Conservation (phyloP, 139 green algal genomes). For the Picochlorum costavermella region DNA sequence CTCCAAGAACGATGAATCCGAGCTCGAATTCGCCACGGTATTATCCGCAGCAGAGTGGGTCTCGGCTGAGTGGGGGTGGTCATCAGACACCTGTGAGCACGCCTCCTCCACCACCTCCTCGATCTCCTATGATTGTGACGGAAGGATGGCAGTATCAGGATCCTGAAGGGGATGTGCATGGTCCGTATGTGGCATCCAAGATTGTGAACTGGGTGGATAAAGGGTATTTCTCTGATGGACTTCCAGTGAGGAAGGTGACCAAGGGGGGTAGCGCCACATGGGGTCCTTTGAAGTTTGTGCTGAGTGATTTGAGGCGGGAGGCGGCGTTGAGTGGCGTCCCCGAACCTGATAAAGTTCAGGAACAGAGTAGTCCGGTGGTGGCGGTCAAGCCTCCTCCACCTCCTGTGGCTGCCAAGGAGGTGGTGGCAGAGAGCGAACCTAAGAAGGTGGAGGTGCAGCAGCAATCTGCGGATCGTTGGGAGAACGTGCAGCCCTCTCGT, state of each 20-base stretch:
- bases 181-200: slow-evolving; percentile 21
- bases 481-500: not conserved
- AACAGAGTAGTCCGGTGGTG: not conserved
- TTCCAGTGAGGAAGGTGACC: slow-evolving; percentile 20
- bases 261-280: slow-evolving; percentile 6
- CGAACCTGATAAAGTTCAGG: not conserved
- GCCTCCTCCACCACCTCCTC: slow-evolving; percentile 1
- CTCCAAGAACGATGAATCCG: no score
- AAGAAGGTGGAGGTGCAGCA: not conserved
- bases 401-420: not conserved
- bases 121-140: not conserved
- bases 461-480: not conserved
- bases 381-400: not conserved
- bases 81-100: not conserved
- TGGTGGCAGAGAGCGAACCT: not conserved
- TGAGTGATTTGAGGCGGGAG: slow-evolving; percentile 16
- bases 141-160: slow-evolving; percentile 34
- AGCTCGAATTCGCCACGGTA: no score
- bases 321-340: slow-evolving; percentile 11
- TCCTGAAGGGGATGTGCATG: slow-evolving; percentile 17
- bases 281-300: slow-evolving; percentile 15
- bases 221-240: slow-evolving; percentile 9
- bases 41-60: no score
- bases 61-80: no score
- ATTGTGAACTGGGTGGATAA: slow-evolving; percentile 29